These are phyloP conservation scores for Staphylotrichum tortipilum DNA, from an alignment of 495 filamentous ascomycete species.

Conservation along the genomic window DNA sequence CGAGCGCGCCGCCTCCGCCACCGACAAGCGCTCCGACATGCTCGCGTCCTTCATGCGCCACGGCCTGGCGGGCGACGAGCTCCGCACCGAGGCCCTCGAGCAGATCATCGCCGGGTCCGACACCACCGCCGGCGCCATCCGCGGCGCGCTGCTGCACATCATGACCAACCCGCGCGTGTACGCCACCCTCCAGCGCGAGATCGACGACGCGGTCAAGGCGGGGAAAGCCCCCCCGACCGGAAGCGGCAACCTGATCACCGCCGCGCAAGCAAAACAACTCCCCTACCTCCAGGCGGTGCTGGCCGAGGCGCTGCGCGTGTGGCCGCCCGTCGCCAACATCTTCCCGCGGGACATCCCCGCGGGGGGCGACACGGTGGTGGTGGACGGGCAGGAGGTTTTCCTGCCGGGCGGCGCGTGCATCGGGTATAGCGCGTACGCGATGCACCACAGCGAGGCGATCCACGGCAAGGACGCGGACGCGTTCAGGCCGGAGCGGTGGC, in stretches of 20 bases:
- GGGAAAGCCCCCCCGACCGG: neutral
- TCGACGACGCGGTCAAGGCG: constrained; percentile 31
- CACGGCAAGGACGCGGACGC: constrained; percentile 39
- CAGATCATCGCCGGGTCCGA: constrained; percentile 44
- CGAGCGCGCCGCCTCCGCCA: constrained; percentile 13
- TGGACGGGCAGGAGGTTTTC: constrained; percentile 42
- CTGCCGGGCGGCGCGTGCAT: constrained; percentile 43
- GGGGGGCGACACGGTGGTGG: constrained; percentile 32
- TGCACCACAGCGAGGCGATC: constrained; percentile 25
- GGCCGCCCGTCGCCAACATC: constrained; percentile 28
- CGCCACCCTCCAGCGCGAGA: constrained; percentile 46
- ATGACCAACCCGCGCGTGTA: constrained; percentile 40
- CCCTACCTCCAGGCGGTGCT: constrained; percentile 46
- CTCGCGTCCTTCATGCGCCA: constrained; percentile 35
- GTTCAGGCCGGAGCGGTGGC: constrained; percentile 49
- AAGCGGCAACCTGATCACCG: constrained; percentile 23
- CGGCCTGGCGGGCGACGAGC: constrained; percentile 32
- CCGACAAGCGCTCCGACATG: constrained; percentile 26
- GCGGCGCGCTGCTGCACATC: constrained; percentile 47
- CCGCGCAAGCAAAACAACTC: constrained; percentile 32
- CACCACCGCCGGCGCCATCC: constrained; percentile 53
- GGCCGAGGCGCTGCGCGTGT: constrained; percentile 39
- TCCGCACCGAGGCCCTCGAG: constrained; percentile 31
- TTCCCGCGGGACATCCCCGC: constrained; percentile 35
- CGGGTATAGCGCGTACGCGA: constrained; percentile 26